phyloP scores from a whole-genome alignment of 768 basidiomycete species.

The Phanerochaete carnosa region DNA sequence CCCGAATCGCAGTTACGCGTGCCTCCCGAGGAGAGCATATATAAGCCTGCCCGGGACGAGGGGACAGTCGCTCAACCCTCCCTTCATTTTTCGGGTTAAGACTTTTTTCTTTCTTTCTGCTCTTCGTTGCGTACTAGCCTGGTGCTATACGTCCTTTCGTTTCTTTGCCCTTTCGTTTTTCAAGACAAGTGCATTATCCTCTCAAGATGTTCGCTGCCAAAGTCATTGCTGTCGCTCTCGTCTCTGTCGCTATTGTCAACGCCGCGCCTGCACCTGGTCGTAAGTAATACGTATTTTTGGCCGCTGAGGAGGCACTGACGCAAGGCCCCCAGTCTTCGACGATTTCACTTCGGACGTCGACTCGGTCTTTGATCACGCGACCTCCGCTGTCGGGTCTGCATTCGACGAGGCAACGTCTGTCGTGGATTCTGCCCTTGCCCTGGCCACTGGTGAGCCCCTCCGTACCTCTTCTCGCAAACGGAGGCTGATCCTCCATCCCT shows the following conservation, averaged over 20 bases:
- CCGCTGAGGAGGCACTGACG: not conserved
- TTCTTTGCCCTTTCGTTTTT: slow-evolving; percentile 1
- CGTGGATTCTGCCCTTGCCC: slow-evolving; percentile 4
- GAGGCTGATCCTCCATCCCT: not conserved
- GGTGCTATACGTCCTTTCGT: slow-evolving; percentile 16
- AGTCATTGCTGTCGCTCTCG: slow-evolving; percentile 12
- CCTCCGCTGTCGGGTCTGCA: slow-evolving; percentile 2
- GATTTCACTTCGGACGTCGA: slow-evolving; percentile 13
- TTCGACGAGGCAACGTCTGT: not conserved
- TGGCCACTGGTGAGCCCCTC: slow-evolving; percentile 1
- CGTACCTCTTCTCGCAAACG: not conserved
- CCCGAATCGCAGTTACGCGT: not conserved
- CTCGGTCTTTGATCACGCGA: slow-evolving; percentile 11
- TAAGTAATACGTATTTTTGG: not conserved
- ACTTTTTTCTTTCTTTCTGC: slow-evolving; percentile 9
- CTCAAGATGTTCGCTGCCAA: slow-evolving; percentile 14
- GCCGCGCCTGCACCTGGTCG: slow-evolving; percentile 13
- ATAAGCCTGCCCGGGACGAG: not conserved
- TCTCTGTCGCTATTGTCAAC: slow-evolving; percentile 10
- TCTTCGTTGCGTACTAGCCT: slow-evolving; percentile 16
- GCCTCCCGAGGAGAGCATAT: not conserved
- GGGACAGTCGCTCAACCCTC: not conserved
- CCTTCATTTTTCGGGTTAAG: slow-evolving; percentile 12
- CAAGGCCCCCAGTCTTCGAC: slow-evolving; percentile 12
- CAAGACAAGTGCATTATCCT: not conserved